Base-by-base conservation (phyloP, 2,329 filamentous ascomycete genomes). In the Fusarium floridanum region DNA sequence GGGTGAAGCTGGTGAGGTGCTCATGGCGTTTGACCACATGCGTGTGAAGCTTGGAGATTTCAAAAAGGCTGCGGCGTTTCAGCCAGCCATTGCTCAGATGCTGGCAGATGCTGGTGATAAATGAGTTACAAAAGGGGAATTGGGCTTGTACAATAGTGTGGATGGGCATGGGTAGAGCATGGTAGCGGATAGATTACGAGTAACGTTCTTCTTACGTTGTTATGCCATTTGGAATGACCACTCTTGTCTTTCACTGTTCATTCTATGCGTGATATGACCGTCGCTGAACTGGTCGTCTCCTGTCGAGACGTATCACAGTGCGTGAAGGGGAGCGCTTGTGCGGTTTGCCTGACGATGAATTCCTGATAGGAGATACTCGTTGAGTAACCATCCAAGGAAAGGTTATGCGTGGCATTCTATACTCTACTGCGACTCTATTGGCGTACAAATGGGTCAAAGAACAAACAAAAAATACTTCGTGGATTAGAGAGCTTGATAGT, bases 11-110 rank as follows among this genome's bases (percentile, higher is more conserved):
- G 82, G 83, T 68, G 80, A 82, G 41, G 90, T 94, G 17, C 87
- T 94, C 67, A 88, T 95, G 66, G 94, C 92, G 2, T 95, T 95
- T 81, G 94, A 97, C 79, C 91, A 94, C 75, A 96, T 96, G 93
- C 85, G 89, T 6, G 90, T 95, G 45, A 91, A 87, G 80, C 84
- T 95, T 34, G 90, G 91, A 10, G 92, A 95, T 74, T 93, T 95
- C 73, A 88, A 88, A 70, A 87, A 91, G 82, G 86, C 94, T 56
- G 90, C 91, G 45, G 67, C 68, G 59, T 79, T 76, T 48, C 77
- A 79, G 39, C 76, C 77, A 41, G 76, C 66, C 8, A 77, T 79
- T 66, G 71, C 70, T 32, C 34, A 73, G 68, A 63, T 79, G 62
- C 29, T 79, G 57, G 62, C 64, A 2, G 73, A 75, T 34, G 48